Conservation (phyloP, 352 stramenopile species). For the Globisporangium splendens region DNA sequence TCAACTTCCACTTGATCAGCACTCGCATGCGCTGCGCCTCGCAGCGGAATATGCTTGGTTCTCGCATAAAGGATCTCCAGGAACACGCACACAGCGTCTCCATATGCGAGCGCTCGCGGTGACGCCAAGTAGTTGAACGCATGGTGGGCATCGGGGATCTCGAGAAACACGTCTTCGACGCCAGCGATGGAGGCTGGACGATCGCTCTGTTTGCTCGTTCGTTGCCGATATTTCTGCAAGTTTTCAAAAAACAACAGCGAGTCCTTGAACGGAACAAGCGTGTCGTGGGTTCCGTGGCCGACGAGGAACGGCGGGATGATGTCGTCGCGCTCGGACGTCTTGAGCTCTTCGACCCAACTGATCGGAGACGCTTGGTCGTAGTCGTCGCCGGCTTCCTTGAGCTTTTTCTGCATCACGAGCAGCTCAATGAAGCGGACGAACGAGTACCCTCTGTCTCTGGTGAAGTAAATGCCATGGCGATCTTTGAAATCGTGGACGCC, state of each 20-base stretch:
- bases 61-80: conserved; percentile 51
- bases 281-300: conserved; percentile 56
- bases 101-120: conserved; percentile 59
- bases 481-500: conserved; percentile 60
- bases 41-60: conserved; percentile 25
- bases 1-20: neutral
- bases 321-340: conserved; percentile 10
- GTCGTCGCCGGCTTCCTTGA: conserved; percentile 38
- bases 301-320: conserved; percentile 59
- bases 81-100: conserved; percentile 64
- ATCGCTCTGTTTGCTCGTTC: conserved; percentile 12
- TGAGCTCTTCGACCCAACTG: conserved; percentile 33
- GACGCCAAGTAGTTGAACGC: conserved; percentile 77
- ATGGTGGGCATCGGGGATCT: conserved; percentile 56
- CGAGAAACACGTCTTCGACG: conserved; percentile 53
- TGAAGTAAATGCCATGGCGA: conserved; percentile 45
- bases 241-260: conserved; percentile 54
- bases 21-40: neutral
- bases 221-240: conserved; percentile 34
- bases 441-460: conserved; percentile 34
- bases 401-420: conserved; percentile 59
- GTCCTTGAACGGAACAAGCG: conserved; percentile 51
- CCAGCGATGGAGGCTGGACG: conserved; percentile 19
- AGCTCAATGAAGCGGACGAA: conserved; percentile 49
- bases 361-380: conserved; percentile 54